Percentiles rank a stretch among this genome's conserved stretches.
These are phyloP conservation scores for Taiozyma sp. DNA, from an alignment of 1,139 yeast genomes.

Conservation along the genomic window DNA sequence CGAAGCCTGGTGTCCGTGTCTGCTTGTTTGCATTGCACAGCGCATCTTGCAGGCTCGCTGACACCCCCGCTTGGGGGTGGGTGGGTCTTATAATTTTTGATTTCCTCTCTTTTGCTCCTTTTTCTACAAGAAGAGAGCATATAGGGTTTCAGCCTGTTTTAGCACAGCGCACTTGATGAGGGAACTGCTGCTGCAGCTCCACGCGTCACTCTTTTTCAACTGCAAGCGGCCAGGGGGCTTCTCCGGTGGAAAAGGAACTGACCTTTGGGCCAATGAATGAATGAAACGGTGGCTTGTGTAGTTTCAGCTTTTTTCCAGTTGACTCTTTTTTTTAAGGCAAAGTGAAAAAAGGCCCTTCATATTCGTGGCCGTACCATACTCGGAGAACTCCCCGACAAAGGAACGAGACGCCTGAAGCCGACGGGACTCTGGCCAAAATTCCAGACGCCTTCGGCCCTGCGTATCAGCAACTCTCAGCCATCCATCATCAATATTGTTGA, in stretches of 20 bases:
- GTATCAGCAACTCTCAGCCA: neutral
- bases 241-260: neutral
- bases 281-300: neutral
- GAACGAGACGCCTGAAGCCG: constrained; percentile 47
- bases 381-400: constrained; percentile 28
- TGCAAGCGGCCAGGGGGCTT: neutral
- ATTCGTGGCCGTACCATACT: neutral
- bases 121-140: neutral
- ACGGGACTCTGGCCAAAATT: no score
- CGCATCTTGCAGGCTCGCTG: constrained; percentile 45
- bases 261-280: neutral
- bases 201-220: neutral
- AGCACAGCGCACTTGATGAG: neutral
- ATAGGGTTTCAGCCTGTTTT: neutral
- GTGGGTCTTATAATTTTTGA: constrained; percentile 90
- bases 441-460: neutral
- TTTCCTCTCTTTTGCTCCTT: constrained; percentile 33
- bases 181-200: neutral
- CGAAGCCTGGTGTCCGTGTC: constrained; percentile 77
- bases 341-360: no score
- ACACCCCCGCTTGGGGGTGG: constrained; percentile 46
- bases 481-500: constrained; percentile 38
- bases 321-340: no score
- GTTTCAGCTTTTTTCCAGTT: neutral
- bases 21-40: constrained; percentile 70